Conservation (phyloP, 345 rosid species). For the Passiflora organensis region DNA sequence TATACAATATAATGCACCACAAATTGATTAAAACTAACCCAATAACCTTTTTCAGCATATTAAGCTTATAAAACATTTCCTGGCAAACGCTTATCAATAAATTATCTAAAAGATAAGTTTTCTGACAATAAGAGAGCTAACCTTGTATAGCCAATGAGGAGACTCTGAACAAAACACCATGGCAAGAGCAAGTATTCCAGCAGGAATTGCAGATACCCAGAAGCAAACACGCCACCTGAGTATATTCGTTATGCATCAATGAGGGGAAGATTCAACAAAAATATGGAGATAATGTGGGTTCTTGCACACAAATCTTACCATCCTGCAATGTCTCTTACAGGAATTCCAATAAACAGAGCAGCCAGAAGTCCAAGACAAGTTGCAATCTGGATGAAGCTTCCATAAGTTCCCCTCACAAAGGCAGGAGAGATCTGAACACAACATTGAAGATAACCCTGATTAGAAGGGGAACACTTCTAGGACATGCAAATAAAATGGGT, state of each 20-base stretch:
- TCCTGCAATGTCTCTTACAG: slow-evolving; percentile 67
- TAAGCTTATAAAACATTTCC: background rate
- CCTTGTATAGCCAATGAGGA: slow-evolving; percentile 95
- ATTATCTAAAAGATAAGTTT: background rate
- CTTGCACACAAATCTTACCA: slow-evolving; percentile 44
- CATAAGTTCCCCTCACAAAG: slow-evolving; percentile 92
- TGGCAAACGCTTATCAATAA: background rate
- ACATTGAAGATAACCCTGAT: slow-evolving; percentile 12
- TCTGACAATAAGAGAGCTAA: slow-evolving; percentile 21
- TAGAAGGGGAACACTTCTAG: slow-evolving; percentile 3
- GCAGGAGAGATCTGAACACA: slow-evolving; percentile 78
- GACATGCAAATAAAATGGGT: slow-evolving; percentile 5
- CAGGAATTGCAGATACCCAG: slow-evolving; percentile 79
- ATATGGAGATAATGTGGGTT: background rate
- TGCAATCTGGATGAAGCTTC: slow-evolving; percentile 91
- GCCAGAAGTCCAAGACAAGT: slow-evolving; percentile 92
- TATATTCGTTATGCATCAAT: slow-evolving; percentile 8
- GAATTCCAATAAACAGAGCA: slow-evolving; percentile 78
- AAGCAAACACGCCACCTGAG: slow-evolving; percentile 96
- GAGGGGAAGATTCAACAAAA: background rate
- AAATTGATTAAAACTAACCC: background rate
- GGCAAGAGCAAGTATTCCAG: slow-evolving; percentile 66
- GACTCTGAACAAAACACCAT: slow-evolving; percentile 82
- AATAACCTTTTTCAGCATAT: too few species aligned
- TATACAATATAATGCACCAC: background rate